Percentiles rank a stretch among this genome's conserved stretches.
phyloP scores from a whole-genome alignment of 1,284 basidiomycete species.

The Malassezia japonica region DNA sequence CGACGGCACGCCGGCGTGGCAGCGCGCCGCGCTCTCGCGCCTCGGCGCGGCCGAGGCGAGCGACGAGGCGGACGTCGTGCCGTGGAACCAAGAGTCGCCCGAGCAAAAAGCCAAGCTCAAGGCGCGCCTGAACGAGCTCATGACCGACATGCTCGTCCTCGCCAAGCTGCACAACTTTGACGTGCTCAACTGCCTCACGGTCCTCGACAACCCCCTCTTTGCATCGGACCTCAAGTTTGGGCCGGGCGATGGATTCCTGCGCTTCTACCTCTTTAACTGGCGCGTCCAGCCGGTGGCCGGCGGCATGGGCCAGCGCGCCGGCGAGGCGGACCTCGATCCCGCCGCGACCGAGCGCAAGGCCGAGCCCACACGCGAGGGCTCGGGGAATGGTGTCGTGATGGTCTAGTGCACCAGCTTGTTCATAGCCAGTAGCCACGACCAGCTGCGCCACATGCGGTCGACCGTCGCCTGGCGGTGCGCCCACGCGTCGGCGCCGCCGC shows the following conservation, averaged over 20 bases:
- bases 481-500: constrained; percentile 5
- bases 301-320: constrained; percentile 36
- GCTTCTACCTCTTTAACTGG: constrained; percentile 66
- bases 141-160: constrained; percentile 67
- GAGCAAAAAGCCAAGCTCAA: constrained; percentile 61
- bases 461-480: constrained; percentile 53
- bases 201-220: constrained; percentile 85
- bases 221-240: constrained; percentile 75
- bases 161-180: constrained; percentile 74
- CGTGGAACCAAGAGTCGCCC: constrained; percentile 50
- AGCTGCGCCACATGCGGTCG: constrained; percentile 82
- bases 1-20: constrained; percentile 17
- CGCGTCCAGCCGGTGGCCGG: constrained; percentile 35
- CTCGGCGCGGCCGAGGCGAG: constrained; percentile 24
- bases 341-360: constrained; percentile 17
- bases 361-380: constrained; percentile 19
- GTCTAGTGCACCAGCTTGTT: constrained; percentile 13
- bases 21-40: constrained; percentile 25
- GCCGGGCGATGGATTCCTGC: constrained; percentile 74
- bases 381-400: constrained; percentile 44
- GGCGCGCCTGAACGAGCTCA: constrained; percentile 62
- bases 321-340: constrained; percentile 40
- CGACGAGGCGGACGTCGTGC: constrained; percentile 24
- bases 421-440: constrained; percentile 50
- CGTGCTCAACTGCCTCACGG: constrained; percentile 85